Conservation (phyloP, 495 filamentous ascomycete species). For the Pyronema domesticum region DNA sequence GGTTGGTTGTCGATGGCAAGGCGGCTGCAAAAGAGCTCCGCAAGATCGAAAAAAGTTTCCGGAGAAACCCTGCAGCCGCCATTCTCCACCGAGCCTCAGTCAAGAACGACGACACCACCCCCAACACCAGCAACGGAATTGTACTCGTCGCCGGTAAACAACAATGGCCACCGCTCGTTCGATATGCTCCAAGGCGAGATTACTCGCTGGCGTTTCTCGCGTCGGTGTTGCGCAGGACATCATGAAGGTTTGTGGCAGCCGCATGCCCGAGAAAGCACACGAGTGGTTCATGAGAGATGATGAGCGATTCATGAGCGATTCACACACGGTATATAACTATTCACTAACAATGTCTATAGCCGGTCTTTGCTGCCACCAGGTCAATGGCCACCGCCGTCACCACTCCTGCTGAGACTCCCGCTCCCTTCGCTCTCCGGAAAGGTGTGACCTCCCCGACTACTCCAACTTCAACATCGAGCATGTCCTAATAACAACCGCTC, state of each 20-base stretch:
- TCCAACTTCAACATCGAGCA: neutral
- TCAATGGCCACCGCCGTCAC: conserved; percentile 46
- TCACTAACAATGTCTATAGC: neutral
- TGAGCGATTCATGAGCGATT: too few species aligned
- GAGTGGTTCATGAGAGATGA: too few species aligned
- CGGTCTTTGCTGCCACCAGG: neutral
- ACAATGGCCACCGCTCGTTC: conserved; percentile 10
- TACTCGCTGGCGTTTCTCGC: conserved; percentile 3
- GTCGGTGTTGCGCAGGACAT: neutral
- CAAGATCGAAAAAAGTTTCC: conserved; percentile 14
- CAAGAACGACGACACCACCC: neutral
- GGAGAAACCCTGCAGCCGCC: conserved; percentile 7
- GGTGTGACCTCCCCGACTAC: conserved; percentile 2
- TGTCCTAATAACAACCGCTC: conserved; percentile 3
- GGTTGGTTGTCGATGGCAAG: neutral
- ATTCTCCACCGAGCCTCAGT: conserved; percentile 3
- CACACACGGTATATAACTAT: neutral
- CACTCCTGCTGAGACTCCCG: conserved; percentile 5
- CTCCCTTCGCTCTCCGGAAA: conserved; percentile 16
- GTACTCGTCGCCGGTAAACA: neutral
- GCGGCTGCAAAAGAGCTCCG: conserved; percentile 2
- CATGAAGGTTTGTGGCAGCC: conserved; percentile 10
- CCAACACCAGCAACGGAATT: neutral
- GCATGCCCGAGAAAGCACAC: neutral
- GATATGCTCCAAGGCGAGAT: conserved; percentile 4